A percentile compares a stretch with the other conserved stretches of the same genome.
Conservation (phyloP, 441 rosid genomes). For the Eruca vesicaria region DNA sequence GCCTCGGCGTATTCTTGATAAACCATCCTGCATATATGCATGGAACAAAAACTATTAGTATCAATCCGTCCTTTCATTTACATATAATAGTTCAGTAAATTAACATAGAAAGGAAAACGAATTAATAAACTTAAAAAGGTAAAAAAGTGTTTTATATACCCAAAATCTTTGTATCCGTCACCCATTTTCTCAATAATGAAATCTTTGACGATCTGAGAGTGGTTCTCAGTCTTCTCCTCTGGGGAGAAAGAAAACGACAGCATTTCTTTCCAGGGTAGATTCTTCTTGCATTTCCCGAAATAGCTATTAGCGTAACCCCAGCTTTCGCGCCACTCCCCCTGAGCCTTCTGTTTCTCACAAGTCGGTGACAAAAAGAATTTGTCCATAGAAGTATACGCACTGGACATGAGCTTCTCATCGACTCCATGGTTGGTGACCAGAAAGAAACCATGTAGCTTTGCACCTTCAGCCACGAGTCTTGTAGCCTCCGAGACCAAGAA, state of each 20-base stretch:
- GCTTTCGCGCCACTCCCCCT: conserved; percentile 42
- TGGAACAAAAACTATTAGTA: neutral
- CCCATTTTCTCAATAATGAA: conserved; percentile 40
- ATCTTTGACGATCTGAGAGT: conserved; percentile 27
- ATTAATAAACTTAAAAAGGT: neutral
- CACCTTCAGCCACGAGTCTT: conserved; percentile 36
- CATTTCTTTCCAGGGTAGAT: conserved; percentile 34
- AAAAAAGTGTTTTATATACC: neutral
- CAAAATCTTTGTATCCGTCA: neutral
- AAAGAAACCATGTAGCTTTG: conserved; percentile 49
- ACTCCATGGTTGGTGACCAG: conserved; percentile 46
- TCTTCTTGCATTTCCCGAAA: conserved; percentile 36
- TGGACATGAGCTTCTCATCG: conserved; percentile 22
- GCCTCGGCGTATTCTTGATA: neutral
- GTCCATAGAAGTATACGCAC: conserved; percentile 36
- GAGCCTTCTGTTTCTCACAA: conserved; percentile 42
- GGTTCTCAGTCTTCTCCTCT: conserved; percentile 2
- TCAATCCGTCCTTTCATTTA: too few species aligned
- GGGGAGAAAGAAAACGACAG: conserved; percentile 36
- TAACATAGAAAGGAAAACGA: too few species aligned
- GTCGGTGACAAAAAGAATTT: conserved; percentile 36
- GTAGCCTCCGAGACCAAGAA: conserved; percentile 24
- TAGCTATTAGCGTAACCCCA: conserved; percentile 52
- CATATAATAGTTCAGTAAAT: too few species aligned
- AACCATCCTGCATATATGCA: neutral